Conservation (phyloP, 257 asterid species). For the Solanum medicagineum region DNA sequence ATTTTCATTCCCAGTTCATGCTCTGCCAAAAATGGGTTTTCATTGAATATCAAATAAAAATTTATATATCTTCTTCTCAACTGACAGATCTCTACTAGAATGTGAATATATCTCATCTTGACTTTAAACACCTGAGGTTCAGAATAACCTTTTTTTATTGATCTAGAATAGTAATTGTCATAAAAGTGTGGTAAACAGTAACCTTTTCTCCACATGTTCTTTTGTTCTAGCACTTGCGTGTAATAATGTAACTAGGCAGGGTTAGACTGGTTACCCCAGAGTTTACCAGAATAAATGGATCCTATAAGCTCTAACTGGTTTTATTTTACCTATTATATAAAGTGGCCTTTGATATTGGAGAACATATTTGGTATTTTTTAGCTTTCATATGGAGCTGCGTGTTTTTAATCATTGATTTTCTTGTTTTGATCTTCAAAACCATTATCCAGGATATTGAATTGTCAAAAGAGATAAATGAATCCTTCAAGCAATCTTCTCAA, state of each 20-base stretch:
- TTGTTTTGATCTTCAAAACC: not conserved
- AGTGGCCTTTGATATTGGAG: not conserved
- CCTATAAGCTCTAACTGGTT: not conserved
- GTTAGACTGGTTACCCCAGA: not conserved
- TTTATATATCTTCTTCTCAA: not conserved
- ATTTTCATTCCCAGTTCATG: not conserved
- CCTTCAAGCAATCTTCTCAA: slow-evolving; percentile 98
- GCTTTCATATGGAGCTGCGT: not conserved
- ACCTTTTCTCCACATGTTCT: not conserved
- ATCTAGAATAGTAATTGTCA: not conserved
- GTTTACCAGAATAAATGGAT: not conserved
- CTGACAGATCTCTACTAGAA: not conserved
- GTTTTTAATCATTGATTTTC: not conserved
- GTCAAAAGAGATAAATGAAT: slow-evolving; percentile 94
- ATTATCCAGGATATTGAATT: slow-evolving; percentile 75
- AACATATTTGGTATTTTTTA: not conserved
- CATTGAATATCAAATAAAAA: not conserved
- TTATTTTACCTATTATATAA: not conserved
- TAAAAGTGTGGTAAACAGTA: not conserved
- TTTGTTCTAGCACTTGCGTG: not conserved
- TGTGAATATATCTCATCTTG: not conserved
- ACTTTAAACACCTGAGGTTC: not conserved
- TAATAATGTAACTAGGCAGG: not conserved
- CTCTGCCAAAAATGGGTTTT: not conserved
- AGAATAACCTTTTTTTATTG: not conserved